Conservation (phyloP, 2,329 filamentous ascomycete genomes). For the Pyricularia grisea region DNA sequence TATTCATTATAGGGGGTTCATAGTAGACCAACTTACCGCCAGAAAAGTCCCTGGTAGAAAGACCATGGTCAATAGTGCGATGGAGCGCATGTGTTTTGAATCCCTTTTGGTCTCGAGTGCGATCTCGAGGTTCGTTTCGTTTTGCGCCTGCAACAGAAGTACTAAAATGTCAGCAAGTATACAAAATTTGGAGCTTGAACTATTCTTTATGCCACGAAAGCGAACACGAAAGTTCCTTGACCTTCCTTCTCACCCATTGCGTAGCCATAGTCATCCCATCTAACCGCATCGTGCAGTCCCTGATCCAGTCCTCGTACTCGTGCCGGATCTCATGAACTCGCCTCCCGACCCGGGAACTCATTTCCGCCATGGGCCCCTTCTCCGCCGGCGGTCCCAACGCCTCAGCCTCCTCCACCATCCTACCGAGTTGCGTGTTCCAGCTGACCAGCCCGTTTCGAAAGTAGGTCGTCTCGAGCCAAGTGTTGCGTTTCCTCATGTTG, state of each 20-base stretch:
- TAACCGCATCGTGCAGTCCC: constrained; percentile 22
- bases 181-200: too few species aligned
- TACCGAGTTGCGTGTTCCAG: constrained; percentile 16
- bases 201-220: not conserved
- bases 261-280: constrained; percentile 25
- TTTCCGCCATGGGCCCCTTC: not conserved
- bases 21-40: constrained; percentile 13
- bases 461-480: constrained; percentile 17
- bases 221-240: too few species aligned
- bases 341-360: not conserved
- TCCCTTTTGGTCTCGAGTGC: constrained; percentile 17
- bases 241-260: constrained; percentile 19
- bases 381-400: constrained; percentile 3
- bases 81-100: constrained; percentile 18
- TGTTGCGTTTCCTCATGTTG: constrained; percentile 10
- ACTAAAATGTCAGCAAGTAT: not conserved
- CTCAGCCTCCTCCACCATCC: constrained; percentile 10
- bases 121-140: constrained; percentile 19
- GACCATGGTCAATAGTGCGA: constrained; percentile 20
- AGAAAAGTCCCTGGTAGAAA: constrained; percentile 22
- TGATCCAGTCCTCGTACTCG: constrained; percentile 21
- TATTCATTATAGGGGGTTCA: too few species aligned
- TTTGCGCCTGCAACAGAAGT: constrained; percentile 13
- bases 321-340: constrained; percentile 14
- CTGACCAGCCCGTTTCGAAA: constrained; percentile 15